A percentile compares a stretch with the other conserved stretches of the same genome.
Evolutionary conservation across 1,284 basidiomycete species (phyloP).

Genomic region (Sporisorium reilianum): DNA sequence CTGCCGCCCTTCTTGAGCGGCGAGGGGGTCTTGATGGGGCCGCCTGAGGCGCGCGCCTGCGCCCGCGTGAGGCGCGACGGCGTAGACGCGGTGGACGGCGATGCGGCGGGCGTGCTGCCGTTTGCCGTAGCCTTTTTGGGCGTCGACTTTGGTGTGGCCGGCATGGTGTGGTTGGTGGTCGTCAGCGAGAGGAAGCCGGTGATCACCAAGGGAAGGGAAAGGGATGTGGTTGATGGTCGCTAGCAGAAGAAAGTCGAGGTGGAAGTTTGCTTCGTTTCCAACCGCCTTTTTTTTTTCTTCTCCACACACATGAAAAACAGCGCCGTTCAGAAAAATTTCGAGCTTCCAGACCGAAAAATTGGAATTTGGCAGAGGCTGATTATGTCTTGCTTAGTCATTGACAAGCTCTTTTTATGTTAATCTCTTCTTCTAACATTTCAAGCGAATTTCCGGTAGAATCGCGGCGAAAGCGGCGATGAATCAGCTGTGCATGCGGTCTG

Average conservation of each 20-base stretch:
- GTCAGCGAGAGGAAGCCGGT: neutral
- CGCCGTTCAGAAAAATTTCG: conserved; percentile 6
- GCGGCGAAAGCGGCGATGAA: conserved; percentile 24
- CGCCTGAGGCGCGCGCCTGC: conserved; percentile 34
- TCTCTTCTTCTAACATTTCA: neutral
- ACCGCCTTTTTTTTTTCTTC: neutral
- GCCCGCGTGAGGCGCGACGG: conserved; percentile 40
- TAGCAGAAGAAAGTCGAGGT: neutral
- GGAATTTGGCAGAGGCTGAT: conserved; percentile 1
- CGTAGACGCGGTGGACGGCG: conserved; percentile 13
- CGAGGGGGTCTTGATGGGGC: conserved; percentile 32
- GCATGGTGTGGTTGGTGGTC: conserved; percentile 15
- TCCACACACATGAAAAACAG: conserved; percentile 9
- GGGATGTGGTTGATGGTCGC: neutral
- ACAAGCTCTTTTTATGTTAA: too few species aligned
- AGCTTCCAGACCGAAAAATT: neutral
- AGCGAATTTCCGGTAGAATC: conserved; percentile 8
- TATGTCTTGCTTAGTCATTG: conserved; percentile 9
- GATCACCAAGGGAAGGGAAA: neutral
- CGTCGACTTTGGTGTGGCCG: conserved; percentile 35
- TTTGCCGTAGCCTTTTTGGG: conserved; percentile 28
- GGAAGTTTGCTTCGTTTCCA: neutral
- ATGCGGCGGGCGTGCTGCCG: conserved; percentile 16
- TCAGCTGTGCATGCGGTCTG: conserved; percentile 22
- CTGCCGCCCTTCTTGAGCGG: conserved; percentile 35